Evolutionary conservation across 768 basidiomycete species (phyloP).

Genomic region (Pluteus cervinus): DNA sequence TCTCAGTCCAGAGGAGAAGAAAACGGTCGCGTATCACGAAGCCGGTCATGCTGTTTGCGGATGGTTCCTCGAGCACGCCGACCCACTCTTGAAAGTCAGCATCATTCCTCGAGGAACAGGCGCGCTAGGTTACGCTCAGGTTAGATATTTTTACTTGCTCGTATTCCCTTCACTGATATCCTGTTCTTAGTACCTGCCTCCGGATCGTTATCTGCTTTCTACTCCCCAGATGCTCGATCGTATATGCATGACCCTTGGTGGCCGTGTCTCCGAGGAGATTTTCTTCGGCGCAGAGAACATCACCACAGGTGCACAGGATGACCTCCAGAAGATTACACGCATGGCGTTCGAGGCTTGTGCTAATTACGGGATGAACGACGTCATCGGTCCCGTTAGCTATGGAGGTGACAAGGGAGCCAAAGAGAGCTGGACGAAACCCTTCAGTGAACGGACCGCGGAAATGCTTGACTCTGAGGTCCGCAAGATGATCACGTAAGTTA

Average conservation of each 20-base stretch:
- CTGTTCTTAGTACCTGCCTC: conserved; percentile 72
- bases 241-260: conserved; percentile 98
- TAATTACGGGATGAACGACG: conserved; percentile 95
- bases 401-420: conserved; percentile 81
- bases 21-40: conserved; percentile 97
- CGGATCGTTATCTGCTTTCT: conserved; percentile 92
- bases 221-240: conserved; percentile 92
- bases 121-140: conserved; percentile 94
- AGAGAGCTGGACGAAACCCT: conserved; percentile 93
- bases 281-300: conserved; percentile 91
- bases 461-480: conserved; percentile 88
- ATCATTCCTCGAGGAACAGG: conserved; percentile 97
- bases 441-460: conserved; percentile 96
- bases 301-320: conserved; percentile 97
- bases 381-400: conserved; percentile 95
- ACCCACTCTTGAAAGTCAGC: conserved; percentile 94
- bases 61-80: conserved; percentile 97
- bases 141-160: conserved; percentile 22
- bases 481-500: conserved; percentile 81
- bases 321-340: conserved; percentile 94
- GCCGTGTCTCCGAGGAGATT: conserved; percentile 96
- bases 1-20: conserved; percentile 94
- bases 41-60: conserved; percentile 98
- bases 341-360: conserved; percentile 97
- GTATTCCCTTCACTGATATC: conserved; percentile 9